Conservation (phyloP, 2,329 filamentous ascomycete genomes). For the Diaporthe vaccinii region DNA sequence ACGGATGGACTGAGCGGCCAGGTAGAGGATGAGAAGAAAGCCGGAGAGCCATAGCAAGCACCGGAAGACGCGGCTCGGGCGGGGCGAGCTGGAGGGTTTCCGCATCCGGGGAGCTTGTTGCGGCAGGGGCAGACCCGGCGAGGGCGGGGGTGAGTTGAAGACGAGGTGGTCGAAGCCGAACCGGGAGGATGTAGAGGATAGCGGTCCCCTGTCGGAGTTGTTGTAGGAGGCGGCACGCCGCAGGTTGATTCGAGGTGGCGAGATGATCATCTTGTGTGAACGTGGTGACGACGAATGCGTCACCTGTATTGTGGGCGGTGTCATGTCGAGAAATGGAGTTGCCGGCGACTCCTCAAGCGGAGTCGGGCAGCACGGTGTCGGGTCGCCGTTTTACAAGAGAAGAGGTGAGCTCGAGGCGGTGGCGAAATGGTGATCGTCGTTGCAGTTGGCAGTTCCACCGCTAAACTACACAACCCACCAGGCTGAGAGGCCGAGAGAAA, state of each 20-base stretch:
- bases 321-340: conserved; percentile 23
- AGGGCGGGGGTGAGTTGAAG: conserved; percentile 76
- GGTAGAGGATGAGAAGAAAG: conserved; percentile 65
- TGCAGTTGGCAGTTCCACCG: conserved; percentile 35
- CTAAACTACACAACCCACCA: conserved; percentile 24
- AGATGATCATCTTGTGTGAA: conserved; percentile 65
- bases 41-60: conserved; percentile 67
- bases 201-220: conserved; percentile 64
- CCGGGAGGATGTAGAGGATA: conserved; percentile 72
- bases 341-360: conserved; percentile 32
- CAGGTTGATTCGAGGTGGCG: conserved; percentile 70
- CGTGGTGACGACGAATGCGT: conserved; percentile 45
- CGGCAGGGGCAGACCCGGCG: conserved; percentile 73
- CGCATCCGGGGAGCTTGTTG: conserved; percentile 73
- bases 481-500: conserved; percentile 1
- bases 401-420: conserved; percentile 5
- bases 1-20: conserved; percentile 53
- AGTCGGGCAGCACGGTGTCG: conserved; percentile 8
- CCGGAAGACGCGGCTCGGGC: conserved; percentile 70
- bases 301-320: conserved; percentile 40
- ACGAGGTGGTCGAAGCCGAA: conserved; percentile 78
- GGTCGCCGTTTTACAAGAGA: conserved; percentile 17
- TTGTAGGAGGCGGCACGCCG: conserved; percentile 71
- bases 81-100: conserved; percentile 69
- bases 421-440: conserved; percentile 37